Evolutionary conservation across 225 moss, liverwort and hornwort genomes (phyloP), one percentile per base, ranked within the genome.

Genomic region (Asterella californica): DNA sequence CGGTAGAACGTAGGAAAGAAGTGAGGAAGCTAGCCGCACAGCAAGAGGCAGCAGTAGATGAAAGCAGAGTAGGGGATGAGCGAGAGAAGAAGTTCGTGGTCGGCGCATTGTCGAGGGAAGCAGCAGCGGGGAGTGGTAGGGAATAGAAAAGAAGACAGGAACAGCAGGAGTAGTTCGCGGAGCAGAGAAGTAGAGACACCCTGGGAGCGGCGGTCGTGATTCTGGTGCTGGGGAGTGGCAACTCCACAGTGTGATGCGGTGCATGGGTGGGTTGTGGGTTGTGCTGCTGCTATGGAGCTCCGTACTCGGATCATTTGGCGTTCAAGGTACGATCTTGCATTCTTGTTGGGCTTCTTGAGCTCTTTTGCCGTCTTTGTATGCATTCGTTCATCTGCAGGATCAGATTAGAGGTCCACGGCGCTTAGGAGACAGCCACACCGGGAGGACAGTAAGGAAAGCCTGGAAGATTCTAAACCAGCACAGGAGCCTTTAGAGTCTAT

Each of bases 221-320:
- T 27, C 68, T 29, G 29, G 79, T 57, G 46, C 24, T 74, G 79
- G 77, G 84, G 87, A 84, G 84, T 78, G 74, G 25, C 46, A 46
- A 61, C 80, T 79, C 87, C 87, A 60, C 84, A 84, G 82, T 83
- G 84, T 85, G 78, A 88, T 88, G 87, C 84, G 79, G 85, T 88
- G 82, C 82, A 80, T 83, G 85, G 87, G 87, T 78, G 38, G 74
- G 75, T 60, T 80, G 71, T 88, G 84, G 84, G 84, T 83, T 78
- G 82, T 82, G 80, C 81, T 88, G 47, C 76, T 88, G 46, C 36
- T 83, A 88, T 88, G 87, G 87, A 83, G 80, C 83, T 85, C 71
- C 68, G 34, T 80, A 48, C 70, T 84, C 72, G 79, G 61, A 49
- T 79, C 81, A 33, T 78, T 82, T n/a, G 67, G 25, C 55, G 68